Evolutionary conservation across 73 alveolate genomes (phyloP).

Genomic region (Paraurostyla sp.): DNA sequence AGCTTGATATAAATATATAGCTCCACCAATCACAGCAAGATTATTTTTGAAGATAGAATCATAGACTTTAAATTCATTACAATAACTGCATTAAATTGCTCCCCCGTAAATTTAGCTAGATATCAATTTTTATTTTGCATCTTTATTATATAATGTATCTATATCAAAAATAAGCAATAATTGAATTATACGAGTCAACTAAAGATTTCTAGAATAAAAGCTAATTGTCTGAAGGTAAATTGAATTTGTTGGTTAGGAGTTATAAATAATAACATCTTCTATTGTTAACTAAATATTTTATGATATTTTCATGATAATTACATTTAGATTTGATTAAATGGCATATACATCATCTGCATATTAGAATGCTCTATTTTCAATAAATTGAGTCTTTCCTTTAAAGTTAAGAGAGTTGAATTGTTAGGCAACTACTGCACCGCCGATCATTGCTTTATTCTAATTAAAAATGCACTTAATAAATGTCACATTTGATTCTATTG

Average conservation of each 20-base stretch:
- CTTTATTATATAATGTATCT: too few species aligned
- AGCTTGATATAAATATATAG: neutral
- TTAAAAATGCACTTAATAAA: neutral
- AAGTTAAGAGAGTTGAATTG: neutral
- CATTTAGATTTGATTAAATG: constrained; percentile 1
- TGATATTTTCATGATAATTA: neutral
- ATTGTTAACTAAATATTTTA: neutral
- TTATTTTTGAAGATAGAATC: neutral
- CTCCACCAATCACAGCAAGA: neutral
- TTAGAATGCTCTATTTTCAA: neutral
- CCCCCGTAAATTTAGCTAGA: too few species aligned
- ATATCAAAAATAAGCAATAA: too few species aligned
- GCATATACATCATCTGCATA: constrained; percentile 3
- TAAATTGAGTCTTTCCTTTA: neutral
- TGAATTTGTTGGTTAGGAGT: constrained; percentile 5
- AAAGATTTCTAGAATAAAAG: neutral
- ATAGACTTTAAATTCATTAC: neutral
- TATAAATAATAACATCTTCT: neutral
- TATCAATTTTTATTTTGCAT: too few species aligned
- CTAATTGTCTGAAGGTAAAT: neutral
- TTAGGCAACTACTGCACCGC: constrained; percentile 28
- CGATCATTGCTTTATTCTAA: neutral
- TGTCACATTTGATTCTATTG: constrained; percentile 12
- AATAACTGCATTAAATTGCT: neutral
- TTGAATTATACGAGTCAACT: constrained; percentile 29